Conservation (phyloP, 306 rosid species). For the Neltuma alba region DNA sequence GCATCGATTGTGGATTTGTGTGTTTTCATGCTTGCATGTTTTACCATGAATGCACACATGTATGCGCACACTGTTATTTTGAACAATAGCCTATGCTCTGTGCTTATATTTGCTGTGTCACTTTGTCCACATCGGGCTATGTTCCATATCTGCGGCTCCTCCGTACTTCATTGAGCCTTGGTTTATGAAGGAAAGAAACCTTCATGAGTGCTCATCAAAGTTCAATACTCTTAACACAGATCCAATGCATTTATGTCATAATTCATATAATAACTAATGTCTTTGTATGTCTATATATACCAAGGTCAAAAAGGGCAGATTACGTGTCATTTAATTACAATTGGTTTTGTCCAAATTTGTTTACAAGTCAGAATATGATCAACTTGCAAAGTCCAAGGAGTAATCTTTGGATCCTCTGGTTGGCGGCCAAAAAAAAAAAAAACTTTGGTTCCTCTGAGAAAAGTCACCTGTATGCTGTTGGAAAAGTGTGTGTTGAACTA, state of each 20-base stretch:
- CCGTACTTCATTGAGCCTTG: no score
- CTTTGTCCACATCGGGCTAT: background rate
- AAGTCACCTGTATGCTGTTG: background rate
- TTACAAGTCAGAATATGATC: background rate
- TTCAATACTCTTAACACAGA: constrained; percentile 3
- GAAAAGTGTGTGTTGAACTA: background rate
- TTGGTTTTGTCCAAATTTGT: background rate
- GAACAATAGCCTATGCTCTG: background rate
- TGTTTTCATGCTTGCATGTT: background rate
- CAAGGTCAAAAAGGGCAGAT: no score
- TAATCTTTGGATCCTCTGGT: background rate
- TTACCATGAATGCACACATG: background rate
- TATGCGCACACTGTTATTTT: background rate
- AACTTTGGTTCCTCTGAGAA: background rate
- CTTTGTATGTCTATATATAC: background rate
- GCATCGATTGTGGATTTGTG: background rate
- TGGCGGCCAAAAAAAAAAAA: no score
- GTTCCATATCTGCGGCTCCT: background rate
- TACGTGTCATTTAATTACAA: background rate
- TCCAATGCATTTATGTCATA: background rate
- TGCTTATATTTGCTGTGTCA: background rate
- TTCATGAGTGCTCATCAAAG: background rate
- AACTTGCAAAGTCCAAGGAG: background rate
- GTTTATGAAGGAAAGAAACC: no score
- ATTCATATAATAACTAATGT: background rate